A percentile compares a stretch with the other conserved stretches of the same genome.
Conservation (phyloP, 169 alveolate species). For the Prorocentrum cordatum region DNA sequence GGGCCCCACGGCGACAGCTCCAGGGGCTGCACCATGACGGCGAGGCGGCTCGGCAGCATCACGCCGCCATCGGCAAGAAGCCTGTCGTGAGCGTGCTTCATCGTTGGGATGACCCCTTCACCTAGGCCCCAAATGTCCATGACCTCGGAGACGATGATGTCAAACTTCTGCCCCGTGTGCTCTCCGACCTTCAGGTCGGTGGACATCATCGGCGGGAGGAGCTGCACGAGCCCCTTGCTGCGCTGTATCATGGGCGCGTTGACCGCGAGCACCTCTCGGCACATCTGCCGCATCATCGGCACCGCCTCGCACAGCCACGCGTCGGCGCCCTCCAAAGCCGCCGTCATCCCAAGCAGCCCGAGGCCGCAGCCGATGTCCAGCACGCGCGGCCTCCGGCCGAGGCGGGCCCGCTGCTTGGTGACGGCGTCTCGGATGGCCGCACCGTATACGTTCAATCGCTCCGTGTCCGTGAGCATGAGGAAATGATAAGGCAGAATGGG, state of each 20-base stretch:
- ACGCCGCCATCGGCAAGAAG: not conserved
- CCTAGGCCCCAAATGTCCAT: conserved; percentile 29
- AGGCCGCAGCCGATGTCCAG: conserved; percentile 27
- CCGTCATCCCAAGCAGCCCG: conserved; percentile 30
- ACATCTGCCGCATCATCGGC: conserved; percentile 63
- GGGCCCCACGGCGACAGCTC: conserved; percentile 32
- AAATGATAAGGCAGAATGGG: conserved; percentile 1
- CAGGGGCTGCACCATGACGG: conserved; percentile 23
- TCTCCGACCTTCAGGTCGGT: not conserved
- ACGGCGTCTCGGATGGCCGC: conserved; percentile 1
- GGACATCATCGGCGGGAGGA: conserved; percentile 65
- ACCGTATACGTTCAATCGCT: conserved; percentile 10
- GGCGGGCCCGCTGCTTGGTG: conserved; percentile 2
- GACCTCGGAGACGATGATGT: not conserved
- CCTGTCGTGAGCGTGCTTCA: conserved; percentile 48
- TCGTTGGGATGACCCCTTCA: conserved; percentile 50
- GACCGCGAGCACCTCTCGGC: conserved; percentile 52
- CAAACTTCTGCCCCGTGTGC: not conserved
- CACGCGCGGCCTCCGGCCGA: conserved; percentile 32
- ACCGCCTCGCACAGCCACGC: conserved; percentile 62
- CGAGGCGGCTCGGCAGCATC: conserved; percentile 18
- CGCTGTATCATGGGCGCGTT: not conserved
- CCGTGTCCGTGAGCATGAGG: conserved; percentile 44
- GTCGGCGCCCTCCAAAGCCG: conserved; percentile 14
- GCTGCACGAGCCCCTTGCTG: not conserved